Evolutionary conservation across 805 yeast genomes (phyloP), one percentile per base, ranked within the genome.

Genomic region (Ogataea paradorogensis): DNA sequence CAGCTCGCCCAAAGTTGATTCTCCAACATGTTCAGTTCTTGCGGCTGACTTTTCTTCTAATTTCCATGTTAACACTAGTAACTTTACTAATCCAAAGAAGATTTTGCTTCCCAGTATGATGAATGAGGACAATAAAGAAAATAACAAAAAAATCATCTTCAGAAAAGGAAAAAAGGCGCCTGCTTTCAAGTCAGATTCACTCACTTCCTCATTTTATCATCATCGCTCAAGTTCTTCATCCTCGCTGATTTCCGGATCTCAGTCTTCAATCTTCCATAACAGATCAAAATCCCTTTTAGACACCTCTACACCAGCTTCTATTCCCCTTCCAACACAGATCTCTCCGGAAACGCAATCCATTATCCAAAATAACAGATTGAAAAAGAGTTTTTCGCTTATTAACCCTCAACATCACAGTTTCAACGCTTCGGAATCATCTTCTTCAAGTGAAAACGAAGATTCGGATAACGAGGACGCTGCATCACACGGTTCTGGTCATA

Each of bases 21-120:
- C 70, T 1, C 74, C 76, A 8, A 58, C 68, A 7, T 55, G 58
- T 4, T 55, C 68, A 0, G 60, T 56, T 1, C 47, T 66, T 18
- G 67, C 68, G 4, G 69, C 66, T 21, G 69, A 66, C 40, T 53
- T 66, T 22, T 52, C 63, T 9, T 54, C 63, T 24, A 66, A 66
- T 48, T 65, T 66, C 46, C 70, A 64, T 44, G 62, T 65, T 24
- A 55, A 53, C 35, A 40, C 37, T 30, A 42, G 35, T 15, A 35
- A 45, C 18, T 40, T 42, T 36, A 43, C 48, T 36, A 51, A 54
- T 25, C 56, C 57, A 8, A 47, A 51, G 44, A 51, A 52, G 38
- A 45, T 49, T 7, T 30, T 53, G 30, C 40, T 48, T 1, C 53
- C 52, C 22, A 46, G 51, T 37, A 49, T 53, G 49, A 48, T 52